Evolutionary conservation across 768 basidiomycete genomes (phyloP), one percentile per base, ranked within the genome.

Genomic region (Termitomyces sp.): DNA sequence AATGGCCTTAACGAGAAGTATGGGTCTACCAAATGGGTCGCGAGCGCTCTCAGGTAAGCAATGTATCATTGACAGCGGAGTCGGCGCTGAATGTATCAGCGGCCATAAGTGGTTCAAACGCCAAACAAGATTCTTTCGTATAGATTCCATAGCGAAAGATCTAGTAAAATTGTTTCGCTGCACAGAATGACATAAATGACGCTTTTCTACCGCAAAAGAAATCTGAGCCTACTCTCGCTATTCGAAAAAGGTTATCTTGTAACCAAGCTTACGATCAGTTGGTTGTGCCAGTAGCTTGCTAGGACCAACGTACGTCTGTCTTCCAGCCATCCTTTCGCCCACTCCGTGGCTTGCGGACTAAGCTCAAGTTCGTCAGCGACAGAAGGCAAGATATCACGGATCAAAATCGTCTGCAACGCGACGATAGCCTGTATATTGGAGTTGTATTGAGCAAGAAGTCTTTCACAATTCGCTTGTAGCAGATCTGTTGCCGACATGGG

Each of bases 111-210:
- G 75, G 53, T 69, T 70, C 58, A 81, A 65, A 55, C 87, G 82
- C 86, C 86, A 87, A 52, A 80, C 64, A 18, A 87, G 70, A 56
- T 72, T 80, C 63, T 78, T 75, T 54, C 79, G 76, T 37, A 85
- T 73, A 34, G 82, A 78, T 71, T 87, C 82, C 64, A 87, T 67
- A 20, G 85, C 77, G 60, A 87, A 84, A 0, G 85, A 81, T 52
- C 74, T 74, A 39, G 79, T 84, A 62, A 87, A 90, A 58, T 82
- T 79, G 67, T 89, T 83, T 61, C 85, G 81, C 88, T 91, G 69
- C 33, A 64, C 50, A 36, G 31, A 53, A 51, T 36, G 34, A 34
- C 44, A 55, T 55, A 41, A 65, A 58, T 48, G 56, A 48, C 33
- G 37, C 54, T 36, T 20, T 54, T 54, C 45, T 56, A 51, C 45